phyloP scores from a whole-genome alignment of 305 asterid species.

The Withania somnifera region DNA sequence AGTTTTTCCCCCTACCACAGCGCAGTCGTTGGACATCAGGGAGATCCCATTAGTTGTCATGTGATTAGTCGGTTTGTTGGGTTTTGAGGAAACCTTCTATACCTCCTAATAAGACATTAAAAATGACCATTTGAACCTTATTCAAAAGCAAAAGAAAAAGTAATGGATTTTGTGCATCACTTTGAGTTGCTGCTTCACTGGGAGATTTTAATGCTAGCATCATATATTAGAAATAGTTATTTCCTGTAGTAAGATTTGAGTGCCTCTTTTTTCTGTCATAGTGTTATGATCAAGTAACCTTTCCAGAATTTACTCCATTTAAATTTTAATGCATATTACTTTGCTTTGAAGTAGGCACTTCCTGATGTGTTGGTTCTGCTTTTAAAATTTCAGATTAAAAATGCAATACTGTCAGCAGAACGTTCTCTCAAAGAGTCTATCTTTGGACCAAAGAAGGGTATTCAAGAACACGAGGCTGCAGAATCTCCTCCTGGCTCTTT shows the following conservation, averaged over 20 bases:
- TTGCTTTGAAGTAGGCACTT: neutral
- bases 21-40: neutral
- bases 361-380: conserved; percentile 5
- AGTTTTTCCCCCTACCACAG: neutral
- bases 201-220: neutral
- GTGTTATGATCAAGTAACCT: neutral
- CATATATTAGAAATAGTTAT: neutral
- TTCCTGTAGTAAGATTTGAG: neutral
- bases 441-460: conserved; percentile 43
- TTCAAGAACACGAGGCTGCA: conserved; percentile 20
- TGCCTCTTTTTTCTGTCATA: neutral
- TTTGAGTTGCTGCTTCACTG: neutral
- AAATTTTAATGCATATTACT: neutral
- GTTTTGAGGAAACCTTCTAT: neutral
- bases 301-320: neutral
- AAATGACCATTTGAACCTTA: neutral
- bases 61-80: neutral
- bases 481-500: conserved; percentile 25
- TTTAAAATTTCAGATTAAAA: conserved; percentile 44
- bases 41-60: neutral
- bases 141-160: neutral
- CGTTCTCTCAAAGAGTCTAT: conserved; percentile 50
- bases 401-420: conserved; percentile 47
- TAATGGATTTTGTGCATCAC: neutral
- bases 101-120: neutral